These are phyloP conservation scores for Claviceps sp. DNA, from an alignment of 2,329 filamentous ascomycete species.

Conservation along the genomic window DNA sequence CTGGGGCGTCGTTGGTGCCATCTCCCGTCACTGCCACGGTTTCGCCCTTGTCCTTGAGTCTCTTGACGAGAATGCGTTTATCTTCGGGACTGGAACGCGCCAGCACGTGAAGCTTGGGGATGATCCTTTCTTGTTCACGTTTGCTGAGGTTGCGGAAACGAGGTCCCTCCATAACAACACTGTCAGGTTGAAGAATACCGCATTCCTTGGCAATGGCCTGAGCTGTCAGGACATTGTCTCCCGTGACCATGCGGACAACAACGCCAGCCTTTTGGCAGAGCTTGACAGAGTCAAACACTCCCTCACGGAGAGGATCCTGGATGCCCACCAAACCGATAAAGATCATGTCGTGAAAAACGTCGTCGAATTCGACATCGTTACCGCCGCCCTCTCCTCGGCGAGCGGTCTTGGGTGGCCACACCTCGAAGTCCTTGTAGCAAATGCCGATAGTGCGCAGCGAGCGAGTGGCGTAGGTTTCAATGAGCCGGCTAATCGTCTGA, in stretches of 20 bases:
- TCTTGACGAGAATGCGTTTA: conserved; percentile 59
- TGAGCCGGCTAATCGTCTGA: conserved; percentile 48
- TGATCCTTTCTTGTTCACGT: conserved; percentile 50
- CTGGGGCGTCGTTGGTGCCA: conserved; percentile 72
- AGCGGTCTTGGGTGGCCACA: conserved; percentile 63
- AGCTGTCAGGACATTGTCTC: conserved; percentile 68
- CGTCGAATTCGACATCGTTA: conserved; percentile 50
- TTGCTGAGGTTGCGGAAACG: conserved; percentile 60
- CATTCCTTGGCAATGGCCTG: conserved; percentile 69
- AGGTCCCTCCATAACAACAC: conserved; percentile 65
- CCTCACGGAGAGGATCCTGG: conserved; percentile 64
- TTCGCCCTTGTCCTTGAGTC: conserved; percentile 58
- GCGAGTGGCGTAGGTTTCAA: conserved; percentile 63
- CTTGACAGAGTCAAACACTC: conserved; percentile 59
- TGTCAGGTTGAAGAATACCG: conserved; percentile 56
- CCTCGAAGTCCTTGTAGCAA: conserved; percentile 69
- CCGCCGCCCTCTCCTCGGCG: conserved; percentile 40
- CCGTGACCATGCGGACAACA: conserved; percentile 73
- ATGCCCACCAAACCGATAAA: conserved; percentile 64
- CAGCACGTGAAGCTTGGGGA: conserved; percentile 56
- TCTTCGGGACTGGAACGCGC: conserved; percentile 65
- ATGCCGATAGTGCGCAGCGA: conserved; percentile 78
- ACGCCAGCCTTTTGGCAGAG: conserved; percentile 66
- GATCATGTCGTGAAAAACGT: conserved; percentile 53
- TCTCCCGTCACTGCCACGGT: conserved; percentile 75